Evolutionary conservation across 2,329 filamentous ascomycete species (phyloP).

Genomic region (Lecanoromycetidae sp.): DNA sequence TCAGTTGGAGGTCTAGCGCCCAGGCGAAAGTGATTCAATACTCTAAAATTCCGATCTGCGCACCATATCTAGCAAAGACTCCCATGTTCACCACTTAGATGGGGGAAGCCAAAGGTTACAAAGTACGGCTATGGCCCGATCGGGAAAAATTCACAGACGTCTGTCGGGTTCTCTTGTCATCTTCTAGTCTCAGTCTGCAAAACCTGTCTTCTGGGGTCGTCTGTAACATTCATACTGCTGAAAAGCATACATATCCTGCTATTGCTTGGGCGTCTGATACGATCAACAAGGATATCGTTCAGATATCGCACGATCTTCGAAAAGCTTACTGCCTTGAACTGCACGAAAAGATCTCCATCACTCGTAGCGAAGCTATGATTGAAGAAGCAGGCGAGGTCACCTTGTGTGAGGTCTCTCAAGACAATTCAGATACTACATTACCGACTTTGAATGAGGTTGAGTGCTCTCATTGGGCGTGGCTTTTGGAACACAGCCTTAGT

Average conservation of each 20-base stretch:
- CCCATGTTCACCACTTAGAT: background rate
- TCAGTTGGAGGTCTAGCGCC: too few species aligned
- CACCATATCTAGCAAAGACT: too few species aligned
- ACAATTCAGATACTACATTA: background rate
- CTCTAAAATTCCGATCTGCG: too few species aligned
- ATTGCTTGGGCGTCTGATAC: constrained; percentile 54
- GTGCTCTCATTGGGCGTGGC: constrained; percentile 36
- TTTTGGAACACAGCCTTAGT: constrained; percentile 33
- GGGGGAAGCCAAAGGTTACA: constrained; percentile 27
- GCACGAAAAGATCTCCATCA: constrained; percentile 55
- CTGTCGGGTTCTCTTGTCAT: constrained; percentile 47
- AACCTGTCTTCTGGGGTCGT: constrained; percentile 47
- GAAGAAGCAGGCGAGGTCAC: constrained; percentile 46
- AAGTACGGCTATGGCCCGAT: constrained; percentile 36
- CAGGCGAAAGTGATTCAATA: too few species aligned
- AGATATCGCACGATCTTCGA: constrained; percentile 63
- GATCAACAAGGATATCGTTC: constrained; percentile 53
- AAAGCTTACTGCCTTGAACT: constrained; percentile 61
- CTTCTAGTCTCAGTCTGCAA: constrained; percentile 43
- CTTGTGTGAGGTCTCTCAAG: constrained; percentile 39
- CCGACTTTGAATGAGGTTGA: constrained; percentile 18
- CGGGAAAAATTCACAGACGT: constrained; percentile 40
- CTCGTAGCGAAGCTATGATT: constrained; percentile 32
- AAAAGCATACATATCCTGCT: constrained; percentile 40
- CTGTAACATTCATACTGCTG: constrained; percentile 39